Evolutionary conservation across 208 protist genomes (phyloP).

Genomic region (Lotmaria passim): DNA sequence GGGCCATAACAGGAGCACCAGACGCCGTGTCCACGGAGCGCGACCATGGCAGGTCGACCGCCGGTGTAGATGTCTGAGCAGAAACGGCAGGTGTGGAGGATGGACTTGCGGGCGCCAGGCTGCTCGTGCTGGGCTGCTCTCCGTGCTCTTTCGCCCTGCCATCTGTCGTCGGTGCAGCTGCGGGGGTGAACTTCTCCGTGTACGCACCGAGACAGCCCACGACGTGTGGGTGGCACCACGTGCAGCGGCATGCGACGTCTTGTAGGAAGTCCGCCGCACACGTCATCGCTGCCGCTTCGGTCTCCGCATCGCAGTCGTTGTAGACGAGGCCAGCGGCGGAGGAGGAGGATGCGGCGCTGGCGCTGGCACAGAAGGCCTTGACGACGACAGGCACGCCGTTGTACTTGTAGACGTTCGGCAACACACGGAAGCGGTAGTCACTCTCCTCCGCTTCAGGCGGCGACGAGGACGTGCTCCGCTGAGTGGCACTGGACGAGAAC

Average conservation of each 20-base stretch:
- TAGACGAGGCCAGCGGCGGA: too few species aligned
- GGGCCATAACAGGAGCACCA: conserved; percentile 34
- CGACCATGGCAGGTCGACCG: conserved; percentile 17
- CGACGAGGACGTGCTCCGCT: neutral
- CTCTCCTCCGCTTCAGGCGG: conserved; percentile 1
- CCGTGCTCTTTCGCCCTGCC: too few species aligned
- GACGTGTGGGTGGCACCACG: conserved; percentile 74
- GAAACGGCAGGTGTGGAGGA: neutral
- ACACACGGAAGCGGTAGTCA: conserved; percentile 15
- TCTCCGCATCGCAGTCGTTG: conserved; percentile 1
- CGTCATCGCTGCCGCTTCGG: conserved; percentile 28
- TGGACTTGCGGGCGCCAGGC: too few species aligned
- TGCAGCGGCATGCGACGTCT: conserved; percentile 50
- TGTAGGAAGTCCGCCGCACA: conserved; percentile 56
- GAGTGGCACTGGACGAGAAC: neutral
- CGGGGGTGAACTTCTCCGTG: conserved; percentile 54
- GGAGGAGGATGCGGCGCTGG: neutral
- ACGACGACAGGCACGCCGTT: conserved; percentile 29
- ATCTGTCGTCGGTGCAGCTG: neutral
- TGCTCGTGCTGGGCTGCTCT: too few species aligned
- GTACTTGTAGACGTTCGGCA: conserved; percentile 24
- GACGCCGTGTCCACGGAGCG: neutral
- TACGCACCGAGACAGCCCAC: conserved; percentile 62
- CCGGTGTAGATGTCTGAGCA: neutral
- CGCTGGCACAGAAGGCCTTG: conserved; percentile 20